A percentile compares a stretch with the other conserved stretches of the same genome.
Evolutionary conservation across 2,329 filamentous ascomycete genomes (phyloP).

Genomic region (Paraphaeosphaeria minitans): DNA sequence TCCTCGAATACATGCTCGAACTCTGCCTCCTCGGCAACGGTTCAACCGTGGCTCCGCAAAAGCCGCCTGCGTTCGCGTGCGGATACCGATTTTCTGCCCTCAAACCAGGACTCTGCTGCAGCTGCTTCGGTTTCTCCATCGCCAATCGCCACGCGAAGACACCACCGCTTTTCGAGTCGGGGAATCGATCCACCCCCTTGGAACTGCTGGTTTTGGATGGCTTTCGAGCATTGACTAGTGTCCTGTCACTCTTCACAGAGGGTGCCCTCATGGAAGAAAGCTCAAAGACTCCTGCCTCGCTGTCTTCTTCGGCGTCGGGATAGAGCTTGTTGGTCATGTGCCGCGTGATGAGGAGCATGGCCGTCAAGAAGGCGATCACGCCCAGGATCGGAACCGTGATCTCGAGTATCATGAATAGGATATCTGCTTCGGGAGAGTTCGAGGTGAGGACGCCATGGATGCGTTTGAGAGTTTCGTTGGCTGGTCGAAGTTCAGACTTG

Average conservation of each 20-base stretch:
- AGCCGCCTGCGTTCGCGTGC: neutral
- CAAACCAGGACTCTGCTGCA: neutral
- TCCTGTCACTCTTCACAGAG: neutral
- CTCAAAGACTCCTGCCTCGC: neutral
- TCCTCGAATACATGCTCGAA: constrained; percentile 8
- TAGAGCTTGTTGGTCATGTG: neutral
- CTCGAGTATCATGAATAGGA: constrained; percentile 16
- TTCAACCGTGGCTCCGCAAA: neutral
- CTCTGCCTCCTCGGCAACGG: neutral
- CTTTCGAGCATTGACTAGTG: neutral
- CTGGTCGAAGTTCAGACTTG: neutral
- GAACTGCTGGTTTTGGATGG: neutral
- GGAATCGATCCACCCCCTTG: neutral
- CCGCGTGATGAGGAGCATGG: neutral
- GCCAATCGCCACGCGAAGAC: neutral
- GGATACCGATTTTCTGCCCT: neutral
- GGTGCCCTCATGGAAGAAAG: neutral
- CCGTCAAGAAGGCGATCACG: neutral
- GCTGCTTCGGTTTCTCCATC: neutral
- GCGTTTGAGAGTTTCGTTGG: constrained; percentile 19
- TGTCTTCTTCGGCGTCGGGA: neutral
- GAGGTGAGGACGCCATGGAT: constrained; percentile 30
- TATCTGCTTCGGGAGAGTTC: constrained; percentile 11
- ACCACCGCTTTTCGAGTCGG: neutral
- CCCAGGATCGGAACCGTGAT: constrained; percentile 6